phyloP scores from a whole-genome alignment of 257 asterid species.

The Solanum clarkiae region DNA sequence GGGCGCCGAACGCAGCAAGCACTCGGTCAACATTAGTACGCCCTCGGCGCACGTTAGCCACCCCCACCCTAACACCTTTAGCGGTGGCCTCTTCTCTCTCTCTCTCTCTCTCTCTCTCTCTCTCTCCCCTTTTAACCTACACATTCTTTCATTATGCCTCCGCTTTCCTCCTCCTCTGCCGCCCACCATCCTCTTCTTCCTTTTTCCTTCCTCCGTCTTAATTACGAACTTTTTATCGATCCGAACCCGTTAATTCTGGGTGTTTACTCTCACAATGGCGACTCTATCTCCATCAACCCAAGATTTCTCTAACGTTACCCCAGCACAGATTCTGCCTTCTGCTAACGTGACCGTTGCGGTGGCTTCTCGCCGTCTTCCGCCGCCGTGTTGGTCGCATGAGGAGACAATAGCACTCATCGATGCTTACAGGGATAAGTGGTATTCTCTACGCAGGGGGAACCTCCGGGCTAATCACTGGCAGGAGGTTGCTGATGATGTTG shows the following conservation, averaged over 20 bases:
- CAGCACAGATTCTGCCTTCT: conserved; percentile 25
- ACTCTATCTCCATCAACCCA: conserved; percentile 23
- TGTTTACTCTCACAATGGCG: conserved; percentile 14
- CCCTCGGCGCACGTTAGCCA: conserved; percentile 66
- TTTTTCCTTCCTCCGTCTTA: neutral
- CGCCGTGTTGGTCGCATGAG: conserved; percentile 97
- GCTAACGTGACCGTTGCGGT: conserved; percentile 22
- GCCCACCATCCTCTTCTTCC: conserved; percentile 13
- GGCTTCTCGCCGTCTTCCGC: conserved; percentile 75
- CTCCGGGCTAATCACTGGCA: conserved; percentile 93
- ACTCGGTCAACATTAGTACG: neutral
- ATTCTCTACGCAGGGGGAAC: conserved; percentile 90
- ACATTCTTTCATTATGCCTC: conserved; percentile 45
- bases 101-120: conserved; percentile 22
- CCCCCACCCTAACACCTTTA: conserved; percentile 26
- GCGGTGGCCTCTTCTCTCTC: conserved; percentile 64
- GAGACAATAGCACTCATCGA: conserved; percentile 80
- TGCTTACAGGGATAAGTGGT: conserved; percentile 74
- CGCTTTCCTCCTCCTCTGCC: conserved; percentile 6
- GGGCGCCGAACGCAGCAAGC: neutral
- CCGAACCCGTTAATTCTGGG: neutral
- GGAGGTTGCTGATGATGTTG: conserved; percentile 89
- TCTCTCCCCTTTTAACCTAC: conserved; percentile 38
- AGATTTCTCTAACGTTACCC: conserved; percentile 17
- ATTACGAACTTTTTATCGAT: neutral